Evolutionary conservation across 495 filamentous ascomycete genomes (phyloP).

Genomic region (Xylaria telfairii): DNA sequence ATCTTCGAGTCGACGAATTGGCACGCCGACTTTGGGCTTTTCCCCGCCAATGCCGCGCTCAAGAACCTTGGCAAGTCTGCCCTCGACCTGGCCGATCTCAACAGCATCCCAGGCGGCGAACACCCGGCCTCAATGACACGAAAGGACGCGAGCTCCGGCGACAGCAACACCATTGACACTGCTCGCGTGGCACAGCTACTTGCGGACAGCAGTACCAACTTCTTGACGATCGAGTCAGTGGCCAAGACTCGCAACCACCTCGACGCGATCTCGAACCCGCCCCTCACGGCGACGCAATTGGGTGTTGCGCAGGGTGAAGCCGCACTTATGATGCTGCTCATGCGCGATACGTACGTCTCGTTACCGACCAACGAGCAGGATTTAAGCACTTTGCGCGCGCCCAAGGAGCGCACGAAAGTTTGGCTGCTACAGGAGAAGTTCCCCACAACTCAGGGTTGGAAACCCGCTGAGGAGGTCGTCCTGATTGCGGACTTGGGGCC

Average conservation of each 20-base stretch:
- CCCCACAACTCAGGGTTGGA: constrained; percentile 16
- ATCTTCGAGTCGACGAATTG: constrained; percentile 19
- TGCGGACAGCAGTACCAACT: constrained; percentile 7
- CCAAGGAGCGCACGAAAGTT: constrained; percentile 14
- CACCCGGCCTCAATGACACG: constrained; percentile 21
- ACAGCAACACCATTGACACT: constrained; percentile 16
- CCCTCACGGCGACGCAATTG: constrained; percentile 13
- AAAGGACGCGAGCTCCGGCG: constrained; percentile 18
- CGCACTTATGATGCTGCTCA: constrained; percentile 16
- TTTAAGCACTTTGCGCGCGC: constrained; percentile 1
- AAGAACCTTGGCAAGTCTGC: background rate
- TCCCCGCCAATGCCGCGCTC: background rate
- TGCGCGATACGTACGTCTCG: constrained; percentile 13
- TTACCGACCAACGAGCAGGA: constrained; percentile 5
- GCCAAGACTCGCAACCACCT: constrained; percentile 29
- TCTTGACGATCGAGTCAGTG: constrained; percentile 27
- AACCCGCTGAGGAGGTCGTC: constrained; percentile 1
- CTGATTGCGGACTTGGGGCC: constrained; percentile 7
- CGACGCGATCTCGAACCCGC: constrained; percentile 25
- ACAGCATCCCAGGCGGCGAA: constrained; percentile 11
- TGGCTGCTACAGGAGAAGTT: constrained; percentile 20
- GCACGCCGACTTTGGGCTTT: constrained; percentile 15
- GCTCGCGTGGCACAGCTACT: constrained; percentile 13
- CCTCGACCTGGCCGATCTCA: constrained; percentile 13
- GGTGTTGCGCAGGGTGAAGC: constrained; percentile 10